Evolutionary conservation across 164 flowering plant species (phyloP), one percentile per base, ranked within the genome.

Genomic region (Liquidambar formosana): DNA sequence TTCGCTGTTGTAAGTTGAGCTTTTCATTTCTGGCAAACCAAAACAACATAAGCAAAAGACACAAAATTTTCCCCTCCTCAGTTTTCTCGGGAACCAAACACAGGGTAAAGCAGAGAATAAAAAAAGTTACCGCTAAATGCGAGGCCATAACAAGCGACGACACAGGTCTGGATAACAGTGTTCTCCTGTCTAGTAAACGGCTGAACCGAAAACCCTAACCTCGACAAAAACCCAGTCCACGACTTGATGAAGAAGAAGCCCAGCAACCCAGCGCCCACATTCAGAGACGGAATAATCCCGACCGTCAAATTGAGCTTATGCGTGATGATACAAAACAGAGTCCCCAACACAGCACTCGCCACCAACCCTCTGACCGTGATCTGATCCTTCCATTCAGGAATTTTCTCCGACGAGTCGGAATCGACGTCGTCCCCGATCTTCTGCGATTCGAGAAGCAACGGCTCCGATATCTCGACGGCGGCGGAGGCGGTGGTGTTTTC

Each of bases 151-250:
- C 97, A 93, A 69, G 97, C 94, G 53, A 93, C 97, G 54, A 92
- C 96, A 76, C 96, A 92, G 15, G 97, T 92, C 85, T 92, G 97
- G 46, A 92, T 90, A 21, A 93, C 94, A 18, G 97, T 93, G 69
- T 93, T 93, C 84, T 93, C 97, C 67, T 93, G 97, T 14, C 80
- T 70, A 18, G 97, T 90, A 60, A 93, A 93, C 0, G 96, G 93
- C 26, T 65, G 60, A 15, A 80, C 71, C 1, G 76, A 68, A 33
- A 88, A 73, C 16, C 97, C 97, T 3, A 93, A 62, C 41, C 79
- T 80, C 41, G 88, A 72, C 57, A 85, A 60, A 57, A 90, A 78
- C 0, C 80, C 77, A 0, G 96, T 88, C 97, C 97, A 93, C 0
- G 94, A 79, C 69, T 85, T 89, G 73, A 93, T 86, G 64, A 90